Evolutionary conservation across 192 early-diverging fungal species (phyloP).

Genomic region (Entomortierella parvispora): DNA sequence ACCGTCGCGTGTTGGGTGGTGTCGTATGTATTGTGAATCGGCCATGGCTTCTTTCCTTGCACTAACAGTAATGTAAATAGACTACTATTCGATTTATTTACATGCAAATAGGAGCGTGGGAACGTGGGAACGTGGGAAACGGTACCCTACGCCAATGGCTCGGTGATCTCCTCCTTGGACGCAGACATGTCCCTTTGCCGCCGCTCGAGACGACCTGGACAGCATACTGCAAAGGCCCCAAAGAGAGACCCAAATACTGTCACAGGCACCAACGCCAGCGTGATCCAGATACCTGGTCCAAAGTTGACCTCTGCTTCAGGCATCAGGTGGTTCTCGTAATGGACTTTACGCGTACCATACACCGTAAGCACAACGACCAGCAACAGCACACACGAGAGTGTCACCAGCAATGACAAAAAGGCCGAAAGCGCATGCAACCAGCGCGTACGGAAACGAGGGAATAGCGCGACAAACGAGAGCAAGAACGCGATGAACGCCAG

Average conservation of each 20-base stretch:
- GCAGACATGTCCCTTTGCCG: not conserved
- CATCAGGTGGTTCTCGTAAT: conserved; percentile 22
- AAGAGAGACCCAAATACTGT: conserved; percentile 32
- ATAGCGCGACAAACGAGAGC: conserved; percentile 18
- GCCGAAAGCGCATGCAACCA: conserved; percentile 28
- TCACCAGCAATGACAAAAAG: conserved; percentile 24
- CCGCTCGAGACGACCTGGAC: conserved; percentile 29
- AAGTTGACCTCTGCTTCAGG: not conserved
- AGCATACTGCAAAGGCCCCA: conserved; percentile 28
- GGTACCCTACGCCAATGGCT: conserved; percentile 13
- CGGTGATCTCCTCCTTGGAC: conserved; percentile 27
- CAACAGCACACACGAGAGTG: conserved; percentile 23
- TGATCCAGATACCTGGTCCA: conserved; percentile 47
- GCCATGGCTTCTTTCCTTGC: too few species aligned
- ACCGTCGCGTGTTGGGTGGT: too few species aligned
- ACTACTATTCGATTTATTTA: too few species aligned
- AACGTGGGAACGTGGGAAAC: too few species aligned
- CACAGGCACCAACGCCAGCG: conserved; percentile 27
- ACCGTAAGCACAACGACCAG: conserved; percentile 35
- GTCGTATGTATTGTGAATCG: too few species aligned
- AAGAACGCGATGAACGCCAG: conserved; percentile 27
- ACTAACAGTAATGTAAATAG: too few species aligned
- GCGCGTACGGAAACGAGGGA: conserved; percentile 29
- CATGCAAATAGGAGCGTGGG: too few species aligned
- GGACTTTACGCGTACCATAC: conserved; percentile 26